Base-by-base conservation (phyloP, 139 green algal species). In the Chloropicon primus region DNA sequence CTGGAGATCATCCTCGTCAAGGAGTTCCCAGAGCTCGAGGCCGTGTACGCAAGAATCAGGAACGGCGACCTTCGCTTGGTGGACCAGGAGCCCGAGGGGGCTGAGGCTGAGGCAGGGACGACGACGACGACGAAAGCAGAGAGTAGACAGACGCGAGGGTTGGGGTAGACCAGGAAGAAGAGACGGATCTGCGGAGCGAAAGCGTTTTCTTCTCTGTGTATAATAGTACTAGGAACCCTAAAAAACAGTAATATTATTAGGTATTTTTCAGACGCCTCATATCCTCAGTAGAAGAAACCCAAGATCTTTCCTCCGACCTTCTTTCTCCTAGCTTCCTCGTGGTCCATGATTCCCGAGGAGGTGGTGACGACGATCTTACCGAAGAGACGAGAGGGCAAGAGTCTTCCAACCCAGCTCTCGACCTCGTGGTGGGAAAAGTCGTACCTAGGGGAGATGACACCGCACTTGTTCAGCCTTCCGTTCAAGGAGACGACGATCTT, bases 401-500 rank as follows among this genome's bases (percentile, higher is more conserved):
- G 88, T 53, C 96, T 90, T 0, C 83, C 93, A 27, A 98, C 88
- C 96, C 96, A 99, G 62, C 87, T 85, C 91, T 99, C 96, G 28
- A 97, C 87, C 72, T 95, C 84, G 22, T 72, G 25, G 72, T 83
- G 71, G 22, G 5, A 25, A 74, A 72, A 26, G 74, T 72, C 74
- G 74, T 26, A 78, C 23, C 24, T 25, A 72, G 24, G 24, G n/a
- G 74, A 54, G 87, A 99, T 99, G 27, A 97, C 94, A 54, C 96
- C 96, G 85, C 94, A 98, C 87, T 99, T 99, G 92, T 99, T 99
- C 71, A 99, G 88, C 72, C 85, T 88, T 27, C 96, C 96, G 83
- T 98, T 99, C 22, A 99, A 89, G 89, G 98, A 93, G 29, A 99
- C 93, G 10, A 99, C 96, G 81, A 99, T 98, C 90, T 99, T 99